These are phyloP conservation scores for Penicillium waksmanii DNA, from an alignment of 495 filamentous ascomycete species.

Conservation along the genomic window DNA sequence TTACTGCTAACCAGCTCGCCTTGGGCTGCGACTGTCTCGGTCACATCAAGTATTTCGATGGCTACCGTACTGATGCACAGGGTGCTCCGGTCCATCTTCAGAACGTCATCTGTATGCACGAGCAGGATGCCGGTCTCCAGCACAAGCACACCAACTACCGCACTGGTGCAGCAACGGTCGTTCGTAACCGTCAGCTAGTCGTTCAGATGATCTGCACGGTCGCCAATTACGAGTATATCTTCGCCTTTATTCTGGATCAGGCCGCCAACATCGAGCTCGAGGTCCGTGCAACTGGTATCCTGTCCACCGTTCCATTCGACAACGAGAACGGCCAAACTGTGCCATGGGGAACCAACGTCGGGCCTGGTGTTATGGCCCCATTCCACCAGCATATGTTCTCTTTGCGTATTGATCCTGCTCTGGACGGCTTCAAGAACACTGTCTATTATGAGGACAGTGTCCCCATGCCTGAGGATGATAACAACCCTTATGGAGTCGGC, in stretches of 20 bases:
- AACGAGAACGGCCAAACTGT: conserved; percentile 47
- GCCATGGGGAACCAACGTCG: conserved; percentile 84
- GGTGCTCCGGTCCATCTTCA: conserved; percentile 57
- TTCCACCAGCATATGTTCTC: conserved; percentile 92
- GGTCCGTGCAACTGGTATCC: conserved; percentile 85
- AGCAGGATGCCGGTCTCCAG: conserved; percentile 69
- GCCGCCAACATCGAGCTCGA: conserved; percentile 82
- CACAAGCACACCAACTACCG: conserved; percentile 77
- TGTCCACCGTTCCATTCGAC: conserved; percentile 82
- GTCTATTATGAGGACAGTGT: conserved; percentile 74
- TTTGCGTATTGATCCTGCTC: conserved; percentile 79
- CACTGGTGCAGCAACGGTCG: conserved; percentile 59
- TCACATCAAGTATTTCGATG: conserved; percentile 67
- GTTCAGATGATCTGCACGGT: conserved; percentile 78
- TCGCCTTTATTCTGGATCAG: conserved; percentile 85
- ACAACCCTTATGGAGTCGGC: conserved; percentile 77
- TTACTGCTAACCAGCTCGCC: conserved; percentile 67
- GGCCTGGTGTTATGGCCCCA: conserved; percentile 77
- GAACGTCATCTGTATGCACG: conserved; percentile 70
- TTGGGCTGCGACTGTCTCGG: conserved; percentile 73
- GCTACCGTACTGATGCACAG: conserved; percentile 55
- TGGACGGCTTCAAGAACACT: conserved; percentile 75
- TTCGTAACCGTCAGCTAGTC: conserved; percentile 64
- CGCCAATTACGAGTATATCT: conserved; percentile 84
- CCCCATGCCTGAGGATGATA: conserved; percentile 67